These are phyloP conservation scores for Saccharomycopsis vini DNA, from an alignment of 805 yeast genomes.

Conservation along the genomic window DNA sequence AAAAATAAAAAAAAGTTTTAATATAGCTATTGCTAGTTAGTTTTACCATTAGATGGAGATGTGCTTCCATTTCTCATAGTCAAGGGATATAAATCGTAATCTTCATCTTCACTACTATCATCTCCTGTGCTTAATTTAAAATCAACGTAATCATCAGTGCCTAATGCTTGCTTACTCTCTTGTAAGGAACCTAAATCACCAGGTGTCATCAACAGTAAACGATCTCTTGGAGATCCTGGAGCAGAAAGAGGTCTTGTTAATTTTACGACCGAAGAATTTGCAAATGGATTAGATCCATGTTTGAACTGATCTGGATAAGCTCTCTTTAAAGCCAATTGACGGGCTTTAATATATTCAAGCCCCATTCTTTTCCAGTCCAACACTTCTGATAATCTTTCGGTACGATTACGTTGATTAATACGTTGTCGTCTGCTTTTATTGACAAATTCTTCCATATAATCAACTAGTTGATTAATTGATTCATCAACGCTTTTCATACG, in stretches of 20 bases:
- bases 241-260: conserved; percentile 87
- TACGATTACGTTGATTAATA: conserved; percentile 94
- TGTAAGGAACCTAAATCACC: conserved; percentile 97
- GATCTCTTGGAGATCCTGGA: conserved; percentile 91
- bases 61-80: conserved; percentile 11
- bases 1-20: no score
- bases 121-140: conserved; percentile 33
- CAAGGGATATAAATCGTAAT: conserved; percentile 15
- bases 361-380: conserved; percentile 99
- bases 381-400: conserved; percentile 85
- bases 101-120: conserved; percentile 33
- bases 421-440: conserved; percentile 91
- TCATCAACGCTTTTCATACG: conserved; percentile 89
- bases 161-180: conserved; percentile 66
- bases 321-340: conserved; percentile 82
- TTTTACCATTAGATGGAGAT: conserved; percentile 1
- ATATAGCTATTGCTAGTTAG: not conserved
- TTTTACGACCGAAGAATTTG: conserved; percentile 42
- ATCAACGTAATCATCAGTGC: conserved; percentile 68
- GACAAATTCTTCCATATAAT: conserved; percentile 83
- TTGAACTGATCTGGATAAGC: conserved; percentile 85
- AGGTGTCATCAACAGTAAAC: conserved; percentile 81
- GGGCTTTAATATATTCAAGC: conserved; percentile 87
- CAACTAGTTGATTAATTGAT: conserved; percentile 80
- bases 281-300: conserved; percentile 34